Evolutionary conservation across 805 yeast genomes (phyloP), one percentile per base, ranked within the genome.

Genomic region (Hermanozyma aechmeae): DNA sequence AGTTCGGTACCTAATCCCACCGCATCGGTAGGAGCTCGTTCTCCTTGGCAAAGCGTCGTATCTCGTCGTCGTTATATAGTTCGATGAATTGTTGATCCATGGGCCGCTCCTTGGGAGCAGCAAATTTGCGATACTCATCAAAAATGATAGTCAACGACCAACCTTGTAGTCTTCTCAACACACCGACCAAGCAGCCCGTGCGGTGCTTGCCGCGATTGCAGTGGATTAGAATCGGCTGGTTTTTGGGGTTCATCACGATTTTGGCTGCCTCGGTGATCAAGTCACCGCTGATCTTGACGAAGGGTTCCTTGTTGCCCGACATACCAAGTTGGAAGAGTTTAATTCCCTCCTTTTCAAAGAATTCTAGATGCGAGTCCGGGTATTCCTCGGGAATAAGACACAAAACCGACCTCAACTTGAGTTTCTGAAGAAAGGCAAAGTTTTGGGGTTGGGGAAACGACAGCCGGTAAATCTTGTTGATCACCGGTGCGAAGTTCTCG

Each of bases 151-250:
- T 79, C 38, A 86, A 56, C 2, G 94, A 79, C 98, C 98, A 92
- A 35, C 78, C 76, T 49, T 89, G 97, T 30, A 87, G 57, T 43
- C 92, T 66, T 35, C 98, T 61, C 19, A 92, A 66, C 48, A 96
- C 89, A 3, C 98, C 98, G 17, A 92, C 87, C 11, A 92, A 64
- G 53, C 97, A 92, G 0, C 98, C 98, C 0, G 98, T 92, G 42
- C 98, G 68, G 53, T 92, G 98, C 52, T 89, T 92, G 8, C 98
- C 98, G 34, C 96, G 63, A 56, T 92, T 92, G 57, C 98, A 92
- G 53, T 92, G 98, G 25, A 92, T 83, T 38, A 92, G 61, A 9
- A 92, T 63, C 2, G 98, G 98, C 34, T 86, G 97, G 53, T 92
- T 89, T 14, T 51, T 76, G 0, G 96, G 96, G 45, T 92, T 68